Base-by-base conservation (phyloP, 73 alveolate species). In the Stentor roeselii region DNA sequence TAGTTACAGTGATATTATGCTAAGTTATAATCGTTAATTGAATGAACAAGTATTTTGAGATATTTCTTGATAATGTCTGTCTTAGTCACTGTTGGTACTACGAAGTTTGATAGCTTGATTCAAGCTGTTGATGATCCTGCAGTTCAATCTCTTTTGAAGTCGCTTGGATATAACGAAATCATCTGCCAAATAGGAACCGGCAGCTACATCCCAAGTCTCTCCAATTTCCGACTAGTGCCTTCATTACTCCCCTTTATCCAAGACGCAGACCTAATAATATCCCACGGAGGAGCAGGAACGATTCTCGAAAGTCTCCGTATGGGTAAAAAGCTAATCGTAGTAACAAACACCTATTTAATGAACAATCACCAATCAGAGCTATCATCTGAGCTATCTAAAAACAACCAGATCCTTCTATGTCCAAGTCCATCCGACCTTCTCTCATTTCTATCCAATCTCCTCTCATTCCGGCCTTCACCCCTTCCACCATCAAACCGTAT, bases 241-340 rank as follows among this genome's bases (percentile, higher is more conserved):
- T 21, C 42, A 0, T 37, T 87, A 74, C 90, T 78, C 41, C 83
- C 67, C 39, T 84, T 92, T 59, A 90, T 94, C 59, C 58, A 90
- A 87, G 78, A 89, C 4, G 91, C 96, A 59, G 96, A 93, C 59
- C 60, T 95, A 82, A 91, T 95, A 39, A 94, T 95, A 37, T 90
- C 98, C 15, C 99, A 95, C 77, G 97, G 96, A 39, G 99, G 99
- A 4, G 99, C 99, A 35, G 99, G 99, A 15, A 88, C 88, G 59
- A 82, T 95, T 60, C 87, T 95, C 74, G 98, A 94, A 84, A 84
- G 96, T 38, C 86, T 94, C 41, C 60, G 97, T 77, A 90, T 85
- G 84, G 90, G 91, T 78, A 86, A 89, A 83, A 91, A 92, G 59
- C 91, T 90, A 15, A 94, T 95, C 34, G 99, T 93, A 36, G 96